These are phyloP conservation scores for Panaeolus cyanescens DNA, from an alignment of 768 basidiomycete species.

Conservation along the genomic window DNA sequence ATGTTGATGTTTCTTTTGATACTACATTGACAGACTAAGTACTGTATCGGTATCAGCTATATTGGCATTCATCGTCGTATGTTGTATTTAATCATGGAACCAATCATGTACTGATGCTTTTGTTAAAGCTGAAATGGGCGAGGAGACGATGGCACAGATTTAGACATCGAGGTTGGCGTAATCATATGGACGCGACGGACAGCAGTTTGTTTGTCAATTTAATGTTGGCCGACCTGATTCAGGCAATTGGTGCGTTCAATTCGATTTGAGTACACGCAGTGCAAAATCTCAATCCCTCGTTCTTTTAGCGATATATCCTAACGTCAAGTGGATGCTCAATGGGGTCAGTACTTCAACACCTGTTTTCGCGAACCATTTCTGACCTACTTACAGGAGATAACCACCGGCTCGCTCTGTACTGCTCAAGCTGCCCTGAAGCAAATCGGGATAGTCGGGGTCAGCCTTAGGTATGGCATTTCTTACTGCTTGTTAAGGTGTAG, in stretches of 20 bases:
- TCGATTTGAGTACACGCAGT: not conserved
- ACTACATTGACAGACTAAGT: not conserved
- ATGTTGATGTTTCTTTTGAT: not conserved
- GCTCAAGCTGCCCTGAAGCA: constrained; percentile 49
- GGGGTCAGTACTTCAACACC: constrained; percentile 21
- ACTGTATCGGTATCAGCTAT: not conserved
- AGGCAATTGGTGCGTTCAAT: constrained; percentile 35
- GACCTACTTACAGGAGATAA: constrained; percentile 24
- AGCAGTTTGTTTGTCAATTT: constrained; percentile 47
- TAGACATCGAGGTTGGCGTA: constrained; percentile 8
- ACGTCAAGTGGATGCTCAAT: constrained; percentile 40
- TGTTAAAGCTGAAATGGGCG: constrained; percentile 16
- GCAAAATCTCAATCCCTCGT: not conserved
- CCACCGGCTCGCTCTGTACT: constrained; percentile 40
- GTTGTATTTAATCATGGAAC: not conserved
- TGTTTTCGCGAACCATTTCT: not conserved
- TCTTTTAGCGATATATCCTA: constrained; percentile 40
- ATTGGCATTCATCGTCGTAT: not conserved
- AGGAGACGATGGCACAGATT: constrained; percentile 11
- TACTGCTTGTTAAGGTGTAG: constrained; percentile 9
- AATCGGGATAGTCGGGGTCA: constrained; percentile 46
- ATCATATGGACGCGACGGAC: constrained; percentile 27
- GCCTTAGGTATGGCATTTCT: constrained; percentile 34
- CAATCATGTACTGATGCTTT: not conserved
- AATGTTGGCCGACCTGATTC: constrained; percentile 46